Base-by-base conservation (phyloP, 257 asterid species). In the Fraxinus anomala region DNA sequence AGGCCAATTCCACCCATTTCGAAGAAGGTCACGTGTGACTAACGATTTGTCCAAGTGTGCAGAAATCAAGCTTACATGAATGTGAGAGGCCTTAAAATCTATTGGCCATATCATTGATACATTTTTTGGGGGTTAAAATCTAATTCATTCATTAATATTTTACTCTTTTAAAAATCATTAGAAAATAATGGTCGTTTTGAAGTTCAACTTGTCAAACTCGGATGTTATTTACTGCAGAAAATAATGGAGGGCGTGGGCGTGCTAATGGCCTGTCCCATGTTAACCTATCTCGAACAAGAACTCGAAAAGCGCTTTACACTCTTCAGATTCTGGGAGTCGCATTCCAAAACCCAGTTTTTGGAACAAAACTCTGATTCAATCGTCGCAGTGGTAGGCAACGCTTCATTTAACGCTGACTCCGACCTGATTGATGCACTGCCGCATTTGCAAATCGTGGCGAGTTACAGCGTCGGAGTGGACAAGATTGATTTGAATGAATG, bases 401-500 rank as follows among this genome's bases (percentile, higher is more conserved):
- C 96, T 73, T 0, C 37, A 19, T 80, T 77, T 68, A 93, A 94
- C 0, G 91, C 91, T 39, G 87, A 86, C 70, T 85, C 93, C 9
- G 84, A 82, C 39, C 76, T 95, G 70, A 89, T 95, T 42, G 89
- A 91, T 19, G 75, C 96, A 56, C 82, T 95, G 47, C 98, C 99
- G 23, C 81, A 83, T 24, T 84, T 95, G 54, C 97, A 93, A 72
- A 95, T 93, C 0, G 89, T 93, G 0, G 84, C 99, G 79, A 84
- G 86, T 73, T 90, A 75, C 77, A 92, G 99, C 83, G 97, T 93
- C 19, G 99, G 99, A 0, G 70, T 95, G 76, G 99, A 95, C 70
- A 93, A 89, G 78, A 85, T 95, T 14, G 99, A 95, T 82, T 42
- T 95, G 91, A 73, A 3, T 51, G 92, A 87, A 83, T 95, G 99